Base-by-base conservation (phyloP, 139 green algal species). In the Haematococcus sp. region DNA sequence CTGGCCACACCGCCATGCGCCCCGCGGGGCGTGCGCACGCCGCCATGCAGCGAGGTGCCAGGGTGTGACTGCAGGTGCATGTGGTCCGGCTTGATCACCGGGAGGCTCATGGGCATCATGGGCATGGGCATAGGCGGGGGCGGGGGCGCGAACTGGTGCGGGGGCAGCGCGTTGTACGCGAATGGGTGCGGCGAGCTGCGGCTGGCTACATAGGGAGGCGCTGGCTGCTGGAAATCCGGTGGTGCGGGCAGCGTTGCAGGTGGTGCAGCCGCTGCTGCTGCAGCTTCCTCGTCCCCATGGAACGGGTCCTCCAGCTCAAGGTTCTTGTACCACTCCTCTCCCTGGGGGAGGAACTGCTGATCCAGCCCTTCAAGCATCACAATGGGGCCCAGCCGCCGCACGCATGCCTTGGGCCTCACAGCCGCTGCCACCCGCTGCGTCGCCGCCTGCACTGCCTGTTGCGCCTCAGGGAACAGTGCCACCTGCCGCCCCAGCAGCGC, bases 381-480 rank as follows among this genome's bases (percentile, higher is more conserved):
- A 11, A 65, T 65, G n/a, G 58, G 58, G 11, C 58, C 58, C 58
- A 65, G 58, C 58, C 30, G n/a, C 11, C 25, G 58, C n/a, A 65
- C 58, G 11, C 58, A 22, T 11, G 40, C 40, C 40, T 49, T 49
- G 40, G 40, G 40, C 40, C 40, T 7, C 40, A 49, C 11, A 11
- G 40, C 7, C 11, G 40, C 40, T 40, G 58, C 58, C 25, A 65
- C 58, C 28, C 58, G 30, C 25, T 65, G n/a, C 25, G 58, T 65
- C 2, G 58, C 58, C 25, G 25, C 58, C 58, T 65, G 23, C 11
- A 65, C 30, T 22, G 28, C 28, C 11, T 9, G 30, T 34, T 28
- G n/a, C 25, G 43, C 71, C 17, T 76, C 78, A 20, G 78, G 78
- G 49, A 80, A 83, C 9, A 83, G 72, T 5, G 28, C 67, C 35